A percentile compares a stretch with the other conserved stretches of the same genome.
Evolutionary conservation across 2,329 filamentous ascomycete species (phyloP).

Genomic region (Xylaria arbuscula): DNA sequence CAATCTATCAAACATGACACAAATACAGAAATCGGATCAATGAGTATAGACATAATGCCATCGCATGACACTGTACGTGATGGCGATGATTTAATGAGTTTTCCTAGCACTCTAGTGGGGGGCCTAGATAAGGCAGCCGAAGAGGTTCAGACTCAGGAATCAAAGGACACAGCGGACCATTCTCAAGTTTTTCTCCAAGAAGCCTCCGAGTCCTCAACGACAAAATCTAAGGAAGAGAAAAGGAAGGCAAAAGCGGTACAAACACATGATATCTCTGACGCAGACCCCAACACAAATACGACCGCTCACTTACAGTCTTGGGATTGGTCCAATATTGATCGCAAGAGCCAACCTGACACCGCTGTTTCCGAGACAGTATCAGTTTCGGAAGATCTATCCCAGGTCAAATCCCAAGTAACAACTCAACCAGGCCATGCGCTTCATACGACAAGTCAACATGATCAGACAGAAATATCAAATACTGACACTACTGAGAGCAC

Average conservation of each 20-base stretch:
- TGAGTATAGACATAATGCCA: neutral
- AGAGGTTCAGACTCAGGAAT: slow-evolving; percentile 7
- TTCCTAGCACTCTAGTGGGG: slow-evolving; percentile 13
- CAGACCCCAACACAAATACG: slow-evolving; percentile 15
- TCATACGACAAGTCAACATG: slow-evolving; percentile 2
- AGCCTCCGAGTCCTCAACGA: slow-evolving; percentile 38
- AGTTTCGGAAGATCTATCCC: slow-evolving; percentile 24
- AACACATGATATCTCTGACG: slow-evolving; percentile 20
- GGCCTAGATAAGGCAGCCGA: neutral
- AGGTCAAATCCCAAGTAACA: neutral
- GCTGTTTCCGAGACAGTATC: neutral
- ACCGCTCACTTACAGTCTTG: slow-evolving; percentile 33
- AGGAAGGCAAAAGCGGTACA: slow-evolving; percentile 38
- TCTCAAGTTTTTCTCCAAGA: slow-evolving; percentile 34
- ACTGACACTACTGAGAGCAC: slow-evolving; percentile 30
- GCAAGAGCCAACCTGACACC: slow-evolving; percentile 32
- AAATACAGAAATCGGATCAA: neutral
- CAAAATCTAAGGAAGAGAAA: slow-evolving; percentile 52
- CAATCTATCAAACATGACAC: neutral
- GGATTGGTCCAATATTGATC: slow-evolving; percentile 38
- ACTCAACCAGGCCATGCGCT: slow-evolving; percentile 8
- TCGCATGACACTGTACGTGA: neutral
- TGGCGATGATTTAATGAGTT: slow-evolving; percentile 18
- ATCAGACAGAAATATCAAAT: slow-evolving; percentile 18
- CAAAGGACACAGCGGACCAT: slow-evolving; percentile 6